Percentiles rank a stretch among this genome's conserved stretches.
Evolutionary conservation across 179 eudicot species (phyloP).

Genomic region (Actinidia arguta): DNA sequence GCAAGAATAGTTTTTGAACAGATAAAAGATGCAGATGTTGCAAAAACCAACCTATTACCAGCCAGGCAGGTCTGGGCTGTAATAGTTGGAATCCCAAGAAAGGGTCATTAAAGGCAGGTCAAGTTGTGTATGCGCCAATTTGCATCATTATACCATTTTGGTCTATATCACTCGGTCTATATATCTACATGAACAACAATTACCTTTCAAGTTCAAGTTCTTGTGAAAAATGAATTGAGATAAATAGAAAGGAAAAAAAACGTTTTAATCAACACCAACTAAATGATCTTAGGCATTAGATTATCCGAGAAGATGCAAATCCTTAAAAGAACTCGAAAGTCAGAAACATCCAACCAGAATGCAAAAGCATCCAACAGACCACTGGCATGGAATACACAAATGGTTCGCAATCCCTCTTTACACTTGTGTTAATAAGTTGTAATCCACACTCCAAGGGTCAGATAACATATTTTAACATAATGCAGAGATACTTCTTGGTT

Average conservation of each 20-base stretch:
- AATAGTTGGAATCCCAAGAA: not conserved
- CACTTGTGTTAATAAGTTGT: too few species aligned
- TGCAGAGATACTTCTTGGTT: not conserved
- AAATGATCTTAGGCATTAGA: not conserved
- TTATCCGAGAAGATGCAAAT: conserved; percentile 8
- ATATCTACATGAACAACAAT: not conserved
- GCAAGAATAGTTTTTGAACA: not conserved
- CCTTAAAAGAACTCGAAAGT: not conserved
- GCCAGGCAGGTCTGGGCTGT: conserved; percentile 3
- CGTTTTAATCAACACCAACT: not conserved
- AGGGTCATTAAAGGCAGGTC: not conserved
- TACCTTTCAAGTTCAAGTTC: not conserved
- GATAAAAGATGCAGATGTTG: too few species aligned
- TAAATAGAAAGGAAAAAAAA: not conserved
- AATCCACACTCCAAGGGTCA: too few species aligned
- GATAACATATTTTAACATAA: too few species aligned
- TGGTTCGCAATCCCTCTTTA: not conserved
- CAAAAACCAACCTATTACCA: not conserved
- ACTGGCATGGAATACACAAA: not conserved
- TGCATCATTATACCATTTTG: not conserved
- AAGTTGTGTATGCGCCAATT: not conserved
- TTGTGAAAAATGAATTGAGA: not conserved
- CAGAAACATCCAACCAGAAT: not conserved
- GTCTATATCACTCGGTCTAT: not conserved
- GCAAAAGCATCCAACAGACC: conserved; percentile 7